phyloP scores from a whole-genome alignment of 495 filamentous ascomycete species.

The Mycothermus thermophilus region DNA sequence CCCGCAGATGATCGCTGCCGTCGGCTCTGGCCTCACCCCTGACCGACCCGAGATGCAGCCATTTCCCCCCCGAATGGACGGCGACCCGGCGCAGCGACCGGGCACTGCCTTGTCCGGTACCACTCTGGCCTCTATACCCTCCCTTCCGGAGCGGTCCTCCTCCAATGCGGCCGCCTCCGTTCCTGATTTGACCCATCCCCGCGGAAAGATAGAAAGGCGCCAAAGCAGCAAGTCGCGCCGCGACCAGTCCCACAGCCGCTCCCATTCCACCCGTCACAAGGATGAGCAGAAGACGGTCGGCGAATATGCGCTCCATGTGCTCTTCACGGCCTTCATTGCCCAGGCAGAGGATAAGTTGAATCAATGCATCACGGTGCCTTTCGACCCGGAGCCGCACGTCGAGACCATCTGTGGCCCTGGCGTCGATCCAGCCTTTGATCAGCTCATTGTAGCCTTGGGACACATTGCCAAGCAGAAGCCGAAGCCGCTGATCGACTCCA shows the following conservation, averaged over 20 bases:
- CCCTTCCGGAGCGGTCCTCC: constrained; percentile 22
- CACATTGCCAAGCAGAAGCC: constrained; percentile 89
- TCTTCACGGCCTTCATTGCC: constrained; percentile 80
- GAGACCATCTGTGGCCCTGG: constrained; percentile 83
- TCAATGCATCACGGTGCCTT: constrained; percentile 58
- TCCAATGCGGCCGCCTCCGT: constrained; percentile 16
- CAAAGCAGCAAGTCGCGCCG: constrained; percentile 52
- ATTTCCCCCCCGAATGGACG: constrained; percentile 20
- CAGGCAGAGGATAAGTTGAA: constrained; percentile 91
- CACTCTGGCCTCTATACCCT: constrained; percentile 20
- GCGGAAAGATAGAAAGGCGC: constrained; percentile 45
- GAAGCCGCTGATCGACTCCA: constrained; percentile 86
- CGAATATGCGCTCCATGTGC: constrained; percentile 90
- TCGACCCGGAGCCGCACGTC: constrained; percentile 64
- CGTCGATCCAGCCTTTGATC: constrained; percentile 82
- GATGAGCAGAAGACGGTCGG: constrained; percentile 78
- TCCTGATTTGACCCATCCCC: constrained; percentile 15
- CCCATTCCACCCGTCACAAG: constrained; percentile 64
- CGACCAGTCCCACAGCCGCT: constrained; percentile 64
- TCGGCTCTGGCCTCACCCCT: constrained; percentile 32
- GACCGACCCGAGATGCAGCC: constrained; percentile 30
- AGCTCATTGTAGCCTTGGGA: constrained; percentile 81
- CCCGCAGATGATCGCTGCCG: constrained; percentile 68
- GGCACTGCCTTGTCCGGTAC: constrained; percentile 31
- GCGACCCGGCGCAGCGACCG: constrained; percentile 23